Evolutionary conservation across 768 basidiomycete species (phyloP).

Genomic region (Ephemerocybe angulata): DNA sequence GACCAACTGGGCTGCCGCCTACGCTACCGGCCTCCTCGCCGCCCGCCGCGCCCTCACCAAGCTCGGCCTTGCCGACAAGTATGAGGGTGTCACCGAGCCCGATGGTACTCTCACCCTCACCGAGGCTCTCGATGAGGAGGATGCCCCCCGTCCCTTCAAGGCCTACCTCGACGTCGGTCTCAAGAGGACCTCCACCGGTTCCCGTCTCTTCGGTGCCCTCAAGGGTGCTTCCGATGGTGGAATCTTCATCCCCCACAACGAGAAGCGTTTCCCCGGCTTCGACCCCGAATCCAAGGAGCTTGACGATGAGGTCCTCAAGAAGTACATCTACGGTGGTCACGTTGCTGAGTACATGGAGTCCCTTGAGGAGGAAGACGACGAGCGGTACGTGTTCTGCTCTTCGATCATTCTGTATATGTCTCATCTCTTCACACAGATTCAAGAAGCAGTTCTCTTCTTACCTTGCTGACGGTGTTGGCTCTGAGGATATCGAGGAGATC

Average conservation of each 20-base stretch:
- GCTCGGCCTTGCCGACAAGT: constrained; percentile 96
- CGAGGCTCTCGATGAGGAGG: constrained; percentile 86
- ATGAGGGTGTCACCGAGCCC: constrained; percentile 89
- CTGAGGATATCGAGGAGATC: constrained; percentile 96
- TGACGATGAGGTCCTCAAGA: constrained; percentile 91
- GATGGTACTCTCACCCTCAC: constrained; percentile 81
- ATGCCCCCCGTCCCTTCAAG: constrained; percentile 98
- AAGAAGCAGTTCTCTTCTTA: constrained; percentile 97
- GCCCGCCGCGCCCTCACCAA: constrained; percentile 95
- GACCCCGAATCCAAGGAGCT: constrained; percentile 91
- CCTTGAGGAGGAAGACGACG: constrained; percentile 99
- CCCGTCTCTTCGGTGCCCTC: constrained; percentile 96
- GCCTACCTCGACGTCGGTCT: constrained; percentile 98
- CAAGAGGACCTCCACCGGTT: constrained; percentile 95
- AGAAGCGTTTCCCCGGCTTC: constrained; percentile 97
- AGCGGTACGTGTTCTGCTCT: constrained; percentile 52
- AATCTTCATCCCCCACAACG: constrained; percentile 95
- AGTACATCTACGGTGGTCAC: constrained; percentile 97
- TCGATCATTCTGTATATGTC: constrained; percentile 8
- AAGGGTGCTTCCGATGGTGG: constrained; percentile 99
- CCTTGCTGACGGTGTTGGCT: constrained; percentile 92
- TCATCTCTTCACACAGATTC: constrained; percentile 52
- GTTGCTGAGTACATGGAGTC: constrained; percentile 99
- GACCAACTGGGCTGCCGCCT: constrained; percentile 99
- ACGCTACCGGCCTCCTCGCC: constrained; percentile 92